A percentile compares a stretch with the other conserved stretches of the same genome.
Evolutionary conservation across 805 yeast species (phyloP).

Genomic region (Candida fluviatilis): DNA sequence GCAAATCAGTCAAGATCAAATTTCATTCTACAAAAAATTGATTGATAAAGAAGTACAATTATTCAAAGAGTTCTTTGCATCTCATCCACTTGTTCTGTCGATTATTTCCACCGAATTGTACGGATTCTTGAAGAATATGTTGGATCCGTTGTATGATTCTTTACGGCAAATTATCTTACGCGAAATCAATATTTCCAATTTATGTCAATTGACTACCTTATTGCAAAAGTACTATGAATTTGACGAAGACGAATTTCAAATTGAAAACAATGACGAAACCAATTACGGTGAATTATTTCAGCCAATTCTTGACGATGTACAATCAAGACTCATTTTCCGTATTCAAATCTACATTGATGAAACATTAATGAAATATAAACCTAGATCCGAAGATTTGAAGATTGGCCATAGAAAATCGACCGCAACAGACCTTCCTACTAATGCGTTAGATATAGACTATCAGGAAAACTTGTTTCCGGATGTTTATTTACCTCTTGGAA

Average conservation of each 20-base stretch:
- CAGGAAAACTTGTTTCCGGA: conserved; percentile 36
- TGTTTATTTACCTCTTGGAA: conserved; percentile 69
- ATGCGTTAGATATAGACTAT: conserved; percentile 28
- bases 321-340: conserved; percentile 74
- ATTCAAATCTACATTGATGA: conserved; percentile 71
- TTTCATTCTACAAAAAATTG: conserved; percentile 56
- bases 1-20: conserved; percentile 57
- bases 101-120: conserved; percentile 33
- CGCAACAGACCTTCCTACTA: conserved; percentile 10
- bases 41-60: conserved; percentile 58
- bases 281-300: conserved; percentile 59
- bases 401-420: conserved; percentile 40
- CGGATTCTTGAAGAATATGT: conserved; percentile 56
- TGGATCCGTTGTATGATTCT: conserved; percentile 76
- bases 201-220: conserved; percentile 74
- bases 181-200: conserved; percentile 60
- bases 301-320: conserved; percentile 73
- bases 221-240: conserved; percentile 64
- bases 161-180: conserved; percentile 63
- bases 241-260: conserved; percentile 40
- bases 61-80: conserved; percentile 50
- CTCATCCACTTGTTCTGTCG: conserved; percentile 8
- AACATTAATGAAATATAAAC: conserved; percentile 61
- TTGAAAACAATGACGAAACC: conserved; percentile 17
- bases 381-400: conserved; percentile 63